phyloP scores from a whole-genome alignment of 1,139 yeast species.

The Candida neerlandica region DNA sequence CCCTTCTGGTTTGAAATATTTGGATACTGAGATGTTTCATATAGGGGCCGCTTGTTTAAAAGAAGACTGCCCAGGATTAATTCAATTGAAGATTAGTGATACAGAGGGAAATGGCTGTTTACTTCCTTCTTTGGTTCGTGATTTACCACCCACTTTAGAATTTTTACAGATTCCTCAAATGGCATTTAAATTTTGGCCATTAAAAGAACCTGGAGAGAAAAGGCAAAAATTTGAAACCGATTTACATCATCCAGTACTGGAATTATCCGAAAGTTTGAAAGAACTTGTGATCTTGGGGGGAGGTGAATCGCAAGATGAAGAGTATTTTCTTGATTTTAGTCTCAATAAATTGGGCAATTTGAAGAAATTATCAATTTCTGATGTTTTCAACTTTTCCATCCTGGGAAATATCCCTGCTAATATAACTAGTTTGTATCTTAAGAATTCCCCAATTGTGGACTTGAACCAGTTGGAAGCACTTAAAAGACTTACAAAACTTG shows the following conservation, averaged over 20 bases:
- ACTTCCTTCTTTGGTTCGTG: background rate
- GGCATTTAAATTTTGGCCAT: background rate
- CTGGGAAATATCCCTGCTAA: background rate
- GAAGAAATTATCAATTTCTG: background rate
- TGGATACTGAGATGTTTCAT: background rate
- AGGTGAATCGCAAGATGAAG: too few species aligned
- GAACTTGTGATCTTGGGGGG: too few species aligned
- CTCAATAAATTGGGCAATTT: background rate
- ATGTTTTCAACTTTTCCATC: background rate
- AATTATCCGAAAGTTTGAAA: too few species aligned
- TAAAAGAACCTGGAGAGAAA: too few species aligned
- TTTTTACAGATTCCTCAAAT: background rate
- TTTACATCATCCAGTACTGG: too few species aligned
- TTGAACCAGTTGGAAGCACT: background rate
- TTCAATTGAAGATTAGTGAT: background rate
- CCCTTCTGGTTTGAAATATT: background rate
- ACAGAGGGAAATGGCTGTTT: too few species aligned
- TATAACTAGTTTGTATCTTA: background rate
- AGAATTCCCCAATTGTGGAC: background rate
- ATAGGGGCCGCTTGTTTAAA: too few species aligned
- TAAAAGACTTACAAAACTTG: background rate
- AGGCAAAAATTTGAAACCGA: too few species aligned
- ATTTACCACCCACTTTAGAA: background rate
- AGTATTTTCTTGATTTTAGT: background rate
- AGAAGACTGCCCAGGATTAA: background rate